Evolutionary conservation across 306 rosid genomes (phyloP).

Genomic region (Quercus berberidifolia): DNA sequence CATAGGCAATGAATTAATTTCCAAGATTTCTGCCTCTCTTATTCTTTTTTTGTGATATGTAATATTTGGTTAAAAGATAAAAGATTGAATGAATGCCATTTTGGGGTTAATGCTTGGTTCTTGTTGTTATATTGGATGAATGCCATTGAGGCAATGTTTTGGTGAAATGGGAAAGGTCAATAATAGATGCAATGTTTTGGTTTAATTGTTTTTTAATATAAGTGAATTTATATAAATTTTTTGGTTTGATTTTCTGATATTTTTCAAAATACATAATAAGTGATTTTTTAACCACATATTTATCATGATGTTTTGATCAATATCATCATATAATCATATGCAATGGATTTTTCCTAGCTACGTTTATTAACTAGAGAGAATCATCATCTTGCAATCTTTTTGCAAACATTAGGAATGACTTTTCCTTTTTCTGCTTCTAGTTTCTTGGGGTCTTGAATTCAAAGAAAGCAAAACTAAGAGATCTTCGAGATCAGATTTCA

Average conservation of each 20-base stretch:
- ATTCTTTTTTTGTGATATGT: not conserved
- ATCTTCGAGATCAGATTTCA: conserved; percentile 59
- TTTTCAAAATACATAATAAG: not conserved
- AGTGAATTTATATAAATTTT: not conserved
- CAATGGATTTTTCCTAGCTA: not conserved
- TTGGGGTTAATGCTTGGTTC: too few species aligned
- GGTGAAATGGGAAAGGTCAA: not conserved
- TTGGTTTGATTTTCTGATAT: not conserved
- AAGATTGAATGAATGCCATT: not conserved
- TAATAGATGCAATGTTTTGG: not conserved
- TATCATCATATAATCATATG: not conserved
- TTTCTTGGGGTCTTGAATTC: conserved; percentile 83
- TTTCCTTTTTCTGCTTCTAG: conserved; percentile 35
- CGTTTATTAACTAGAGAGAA: not conserved
- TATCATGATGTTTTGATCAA: not conserved
- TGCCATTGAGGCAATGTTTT: not conserved
- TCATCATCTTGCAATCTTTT: not conserved
- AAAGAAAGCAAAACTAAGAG: conserved; percentile 76
- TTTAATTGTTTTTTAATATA: not conserved
- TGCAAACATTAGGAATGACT: conserved; percentile 8
- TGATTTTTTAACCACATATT: not conserved
- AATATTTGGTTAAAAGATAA: not conserved
- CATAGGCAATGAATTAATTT: not conserved
- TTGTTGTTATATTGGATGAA: too few species aligned
- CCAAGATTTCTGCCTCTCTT: not conserved